Evolutionary conservation across 1,284 basidiomycete genomes (phyloP).

Genomic region (Irpex rosettiformis): DNA sequence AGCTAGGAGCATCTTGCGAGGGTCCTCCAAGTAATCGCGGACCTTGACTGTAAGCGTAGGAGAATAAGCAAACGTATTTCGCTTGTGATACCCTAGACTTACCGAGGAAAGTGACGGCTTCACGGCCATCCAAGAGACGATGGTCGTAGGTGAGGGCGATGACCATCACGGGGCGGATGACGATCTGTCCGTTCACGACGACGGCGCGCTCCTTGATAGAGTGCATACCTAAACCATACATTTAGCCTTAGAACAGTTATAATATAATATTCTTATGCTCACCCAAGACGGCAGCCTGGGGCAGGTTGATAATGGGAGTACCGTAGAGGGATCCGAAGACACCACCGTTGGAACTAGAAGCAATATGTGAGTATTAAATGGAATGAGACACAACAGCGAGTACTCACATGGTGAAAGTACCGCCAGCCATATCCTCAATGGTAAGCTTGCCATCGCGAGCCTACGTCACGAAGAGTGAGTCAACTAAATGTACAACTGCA

Average conservation of each 20-base stretch:
- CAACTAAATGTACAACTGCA: slow-evolving; percentile 2
- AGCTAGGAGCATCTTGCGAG: slow-evolving; percentile 57
- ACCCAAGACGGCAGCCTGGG: slow-evolving; percentile 92
- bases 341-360: slow-evolving; percentile 88
- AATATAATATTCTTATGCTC: slow-evolving; percentile 22
- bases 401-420: slow-evolving; percentile 93
- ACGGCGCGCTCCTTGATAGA: slow-evolving; percentile 93
- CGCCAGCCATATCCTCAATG: slow-evolving; percentile 96
- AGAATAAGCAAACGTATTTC: slow-evolving; percentile 13
- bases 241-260: background rate
- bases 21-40: slow-evolving; percentile 70
- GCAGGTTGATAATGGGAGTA: slow-evolving; percentile 97
- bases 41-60: slow-evolving; percentile 50
- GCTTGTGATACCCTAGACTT: slow-evolving; percentile 28
- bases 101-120: slow-evolving; percentile 98
- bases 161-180: slow-evolving; percentile 96
- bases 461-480: slow-evolving; percentile 32
- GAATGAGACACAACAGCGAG: slow-evolving; percentile 3
- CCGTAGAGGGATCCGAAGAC: slow-evolving; percentile 97
- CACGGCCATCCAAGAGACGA: slow-evolving; percentile 91
- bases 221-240: slow-evolving; percentile 78
- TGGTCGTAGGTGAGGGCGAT: slow-evolving; percentile 96
- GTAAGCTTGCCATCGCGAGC: slow-evolving; percentile 93
- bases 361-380: slow-evolving; percentile 3
- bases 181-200: slow-evolving; percentile 92